A percentile compares a stretch with the other conserved stretches of the same genome.
These are phyloP conservation scores for Stagonosporopsis tanaceti DNA, from an alignment of 2,329 filamentous ascomycete species.

Conservation along the genomic window DNA sequence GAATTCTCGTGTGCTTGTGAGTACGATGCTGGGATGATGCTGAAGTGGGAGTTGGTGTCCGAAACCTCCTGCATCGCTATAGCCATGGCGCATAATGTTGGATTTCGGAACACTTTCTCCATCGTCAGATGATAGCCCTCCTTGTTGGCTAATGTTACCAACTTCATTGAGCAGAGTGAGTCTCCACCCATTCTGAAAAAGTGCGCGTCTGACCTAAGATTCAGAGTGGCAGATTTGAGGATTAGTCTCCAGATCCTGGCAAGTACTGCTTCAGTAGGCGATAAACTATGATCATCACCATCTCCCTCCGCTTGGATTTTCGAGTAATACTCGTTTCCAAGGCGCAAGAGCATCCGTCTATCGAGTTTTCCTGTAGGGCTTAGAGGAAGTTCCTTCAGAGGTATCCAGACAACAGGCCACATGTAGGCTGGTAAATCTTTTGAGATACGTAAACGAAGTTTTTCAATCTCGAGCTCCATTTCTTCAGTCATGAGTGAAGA, in stretches of 20 bases:
- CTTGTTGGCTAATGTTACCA: constrained; percentile 13
- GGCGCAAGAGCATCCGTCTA: too few species aligned
- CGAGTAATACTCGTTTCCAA: too few species aligned
- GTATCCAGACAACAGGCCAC: too few species aligned
- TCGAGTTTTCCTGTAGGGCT: too few species aligned
- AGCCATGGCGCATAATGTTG: constrained; percentile 6
- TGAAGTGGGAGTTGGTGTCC: neutral
- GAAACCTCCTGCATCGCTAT: neutral
- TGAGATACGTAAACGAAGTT: too few species aligned
- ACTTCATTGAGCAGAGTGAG: constrained; percentile 22
- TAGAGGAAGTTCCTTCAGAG: too few species aligned
- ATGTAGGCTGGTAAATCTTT: too few species aligned
- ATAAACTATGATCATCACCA: too few species aligned
- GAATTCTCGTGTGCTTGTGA: neutral
- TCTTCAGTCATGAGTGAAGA: too few species aligned
- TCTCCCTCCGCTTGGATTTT: too few species aligned
- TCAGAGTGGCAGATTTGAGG: neutral
- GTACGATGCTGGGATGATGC: neutral
- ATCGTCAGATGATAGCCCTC: constrained; percentile 14
- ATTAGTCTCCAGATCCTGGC: constrained; percentile 3
- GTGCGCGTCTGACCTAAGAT: constrained; percentile 1
- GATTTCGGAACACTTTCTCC: constrained; percentile 18
- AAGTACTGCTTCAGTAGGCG: too few species aligned
- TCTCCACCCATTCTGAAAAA: constrained; percentile 28
- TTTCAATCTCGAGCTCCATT: too few species aligned